Evolutionary conservation across 306 rosid genomes (phyloP).

Genomic region (Psophocarpus tetragonolobus): DNA sequence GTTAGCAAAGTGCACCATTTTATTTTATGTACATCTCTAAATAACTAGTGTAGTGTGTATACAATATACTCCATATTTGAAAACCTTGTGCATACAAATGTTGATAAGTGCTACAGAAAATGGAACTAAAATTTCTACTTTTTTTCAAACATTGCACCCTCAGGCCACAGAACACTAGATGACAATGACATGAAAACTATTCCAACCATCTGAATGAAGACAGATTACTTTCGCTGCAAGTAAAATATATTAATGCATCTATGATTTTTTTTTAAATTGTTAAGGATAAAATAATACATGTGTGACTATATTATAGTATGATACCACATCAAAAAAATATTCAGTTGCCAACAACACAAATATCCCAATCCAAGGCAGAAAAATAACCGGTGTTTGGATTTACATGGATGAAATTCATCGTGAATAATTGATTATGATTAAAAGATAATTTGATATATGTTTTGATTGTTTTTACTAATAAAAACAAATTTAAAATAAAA

Average conservation of each 20-base stretch:
- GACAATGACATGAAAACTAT: not conserved
- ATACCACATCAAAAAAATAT: too few species aligned
- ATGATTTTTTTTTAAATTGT: too few species aligned
- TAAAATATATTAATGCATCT: too few species aligned
- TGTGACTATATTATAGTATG: not conserved
- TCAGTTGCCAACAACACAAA: not conserved
- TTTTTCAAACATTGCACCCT: not conserved
- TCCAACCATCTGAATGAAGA: not conserved
- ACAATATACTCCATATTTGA: not conserved
- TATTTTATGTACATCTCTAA: constrained; percentile 4
- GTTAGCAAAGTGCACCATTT: not conserved
- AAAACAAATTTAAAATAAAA: too few species aligned
- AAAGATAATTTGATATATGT: too few species aligned
- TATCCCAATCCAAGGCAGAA: not conserved
- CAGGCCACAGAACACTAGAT: not conserved
- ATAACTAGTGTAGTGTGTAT: not conserved
- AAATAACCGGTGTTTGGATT: too few species aligned
- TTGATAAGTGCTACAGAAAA: not conserved
- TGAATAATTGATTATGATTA: too few species aligned
- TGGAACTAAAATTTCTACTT: not conserved
- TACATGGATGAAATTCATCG: too few species aligned
- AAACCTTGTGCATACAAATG: constrained; percentile 12
- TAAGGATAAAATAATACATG: not conserved
- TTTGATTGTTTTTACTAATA: too few species aligned
- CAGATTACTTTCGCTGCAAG: not conserved